These are phyloP conservation scores for Yarrowia sp. DNA, from an alignment of 805 yeast species.

Conservation along the genomic window DNA sequence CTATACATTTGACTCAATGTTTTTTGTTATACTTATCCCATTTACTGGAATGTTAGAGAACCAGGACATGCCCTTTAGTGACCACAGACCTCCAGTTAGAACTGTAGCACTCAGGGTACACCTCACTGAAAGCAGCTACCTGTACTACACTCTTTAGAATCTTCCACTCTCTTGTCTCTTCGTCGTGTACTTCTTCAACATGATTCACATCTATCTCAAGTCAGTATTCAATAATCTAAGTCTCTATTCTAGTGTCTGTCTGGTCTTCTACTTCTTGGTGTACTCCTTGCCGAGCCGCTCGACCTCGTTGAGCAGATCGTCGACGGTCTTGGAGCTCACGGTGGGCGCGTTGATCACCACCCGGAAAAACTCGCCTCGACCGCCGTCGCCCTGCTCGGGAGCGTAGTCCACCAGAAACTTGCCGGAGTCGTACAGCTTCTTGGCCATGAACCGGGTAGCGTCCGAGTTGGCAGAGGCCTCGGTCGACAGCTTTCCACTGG, in stretches of 20 bases:
- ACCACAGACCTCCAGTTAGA: neutral
- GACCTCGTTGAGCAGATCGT: slow-evolving; percentile 55
- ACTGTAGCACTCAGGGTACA: no score
- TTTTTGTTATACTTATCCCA: no score
- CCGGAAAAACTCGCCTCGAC: slow-evolving; percentile 79
- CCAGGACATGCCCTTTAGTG: no score
- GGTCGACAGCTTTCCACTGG: slow-evolving; percentile 50
- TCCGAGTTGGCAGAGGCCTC: slow-evolving; percentile 56
- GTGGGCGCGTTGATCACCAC: slow-evolving; percentile 82
- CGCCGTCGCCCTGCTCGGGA: slow-evolving; percentile 58
- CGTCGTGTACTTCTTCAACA: no score
- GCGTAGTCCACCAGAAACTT: slow-evolving; percentile 79
- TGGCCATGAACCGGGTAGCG: slow-evolving; percentile 67
- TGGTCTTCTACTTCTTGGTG: slow-evolving; percentile 7
- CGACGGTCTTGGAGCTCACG: slow-evolving; percentile 56
- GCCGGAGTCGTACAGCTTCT: slow-evolving; percentile 65
- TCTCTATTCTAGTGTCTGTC: neutral
- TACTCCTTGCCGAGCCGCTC: slow-evolving; percentile 50
- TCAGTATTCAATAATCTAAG: neutral
- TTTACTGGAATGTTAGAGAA: no score
- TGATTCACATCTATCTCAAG: no score
- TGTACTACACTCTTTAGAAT: no score
- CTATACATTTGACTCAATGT: no score
- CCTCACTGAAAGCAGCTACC: no score
- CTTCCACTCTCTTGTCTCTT: no score